Evolutionary conservation across 2,329 filamentous ascomycete species (phyloP).

Genomic region (Ophiostoma ips): DNA sequence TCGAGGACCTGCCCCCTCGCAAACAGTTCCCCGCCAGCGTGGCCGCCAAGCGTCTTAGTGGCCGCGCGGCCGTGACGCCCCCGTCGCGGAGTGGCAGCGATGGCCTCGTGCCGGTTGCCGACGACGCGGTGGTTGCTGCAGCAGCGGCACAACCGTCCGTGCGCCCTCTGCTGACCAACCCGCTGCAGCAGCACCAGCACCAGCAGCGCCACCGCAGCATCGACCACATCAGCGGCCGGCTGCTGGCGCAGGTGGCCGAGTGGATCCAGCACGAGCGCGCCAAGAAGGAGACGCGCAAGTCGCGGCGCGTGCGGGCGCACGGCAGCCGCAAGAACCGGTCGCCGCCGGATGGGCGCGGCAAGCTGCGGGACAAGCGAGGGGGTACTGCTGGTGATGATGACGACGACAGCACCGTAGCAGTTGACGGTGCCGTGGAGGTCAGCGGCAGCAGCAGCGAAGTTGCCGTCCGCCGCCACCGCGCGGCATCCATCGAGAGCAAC

Average conservation of each 20-base stretch:
- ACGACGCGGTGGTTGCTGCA: constrained; percentile 14
- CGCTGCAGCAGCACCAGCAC: constrained; percentile 24
- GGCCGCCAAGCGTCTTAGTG: constrained; percentile 30
- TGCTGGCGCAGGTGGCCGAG: constrained; percentile 62
- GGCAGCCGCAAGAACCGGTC: constrained; percentile 23
- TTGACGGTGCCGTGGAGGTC: background rate
- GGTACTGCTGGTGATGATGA: too few species aligned
- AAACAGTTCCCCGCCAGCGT: constrained; percentile 32
- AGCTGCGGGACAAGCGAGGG: constrained; percentile 17
- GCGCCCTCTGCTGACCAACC: constrained; percentile 7
- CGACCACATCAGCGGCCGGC: constrained; percentile 32
- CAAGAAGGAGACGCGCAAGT: constrained; percentile 45
- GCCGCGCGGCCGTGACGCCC: constrained; percentile 23
- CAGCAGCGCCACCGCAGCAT: constrained; percentile 22
- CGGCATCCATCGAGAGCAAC: constrained; percentile 49
- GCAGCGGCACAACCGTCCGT: background rate
- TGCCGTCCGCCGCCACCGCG: constrained; percentile 18
- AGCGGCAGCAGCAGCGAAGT: background rate
- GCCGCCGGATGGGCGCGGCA: constrained; percentile 17
- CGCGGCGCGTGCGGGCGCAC: constrained; percentile 24
- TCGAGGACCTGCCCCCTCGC: constrained; percentile 25
- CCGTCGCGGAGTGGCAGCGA: constrained; percentile 29
- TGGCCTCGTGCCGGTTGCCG: constrained; percentile 15
- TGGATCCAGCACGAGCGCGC: constrained; percentile 74
- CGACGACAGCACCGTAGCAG: background rate